Percentiles rank a stretch among this genome's conserved stretches.
These are phyloP conservation scores for Graphiopsis chlorocephala DNA, from an alignment of 2,329 filamentous ascomycete genomes.

Conservation along the genomic window DNA sequence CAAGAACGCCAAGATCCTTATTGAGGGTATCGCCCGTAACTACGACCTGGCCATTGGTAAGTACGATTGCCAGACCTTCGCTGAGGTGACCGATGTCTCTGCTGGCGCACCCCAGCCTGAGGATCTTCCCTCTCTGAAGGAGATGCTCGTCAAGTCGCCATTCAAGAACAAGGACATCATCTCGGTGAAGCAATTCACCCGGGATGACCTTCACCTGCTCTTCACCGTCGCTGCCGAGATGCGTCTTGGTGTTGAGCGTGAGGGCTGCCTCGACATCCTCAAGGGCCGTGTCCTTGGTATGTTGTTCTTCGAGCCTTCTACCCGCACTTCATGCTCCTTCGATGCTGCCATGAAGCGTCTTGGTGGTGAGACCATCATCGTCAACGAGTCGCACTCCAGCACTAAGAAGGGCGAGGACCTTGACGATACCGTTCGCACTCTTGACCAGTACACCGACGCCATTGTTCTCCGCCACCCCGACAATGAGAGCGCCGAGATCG, in stretches of 20 bases:
- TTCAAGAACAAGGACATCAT: slow-evolving; percentile 90
- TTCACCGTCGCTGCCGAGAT: slow-evolving; percentile 98
- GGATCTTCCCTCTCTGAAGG: slow-evolving; percentile 54
- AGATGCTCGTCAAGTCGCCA: slow-evolving; percentile 73
- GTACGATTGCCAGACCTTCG: slow-evolving; percentile 87
- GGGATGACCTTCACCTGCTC: slow-evolving; percentile 83
- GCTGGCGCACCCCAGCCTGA: slow-evolving; percentile 43
- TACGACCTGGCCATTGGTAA: slow-evolving; percentile 79
- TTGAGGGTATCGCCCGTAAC: slow-evolving; percentile 88
- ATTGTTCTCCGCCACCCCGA: slow-evolving; percentile 93
- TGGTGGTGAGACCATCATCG: slow-evolving; percentile 78
- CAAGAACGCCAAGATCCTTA: slow-evolving; percentile 96
- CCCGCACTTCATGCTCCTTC: slow-evolving; percentile 90
- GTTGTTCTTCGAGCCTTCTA: slow-evolving; percentile 97
- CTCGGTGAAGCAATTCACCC: slow-evolving; percentile 86
- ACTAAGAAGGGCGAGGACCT: slow-evolving; percentile 93
- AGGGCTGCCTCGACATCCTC: slow-evolving; percentile 83
- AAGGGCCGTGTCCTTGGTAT: slow-evolving; percentile 83
- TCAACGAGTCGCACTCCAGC: slow-evolving; percentile 80
- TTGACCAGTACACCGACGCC: slow-evolving; percentile 91
- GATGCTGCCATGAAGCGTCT: slow-evolving; percentile 98
- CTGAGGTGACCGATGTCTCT: slow-evolving; percentile 35
- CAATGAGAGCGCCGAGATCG: slow-evolving; percentile 74
- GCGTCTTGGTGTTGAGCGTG: slow-evolving; percentile 88
- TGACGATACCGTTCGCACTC: slow-evolving; percentile 87